Evolutionary conservation across 495 filamentous ascomycete genomes (phyloP).

Genomic region (Coniosporium apollinis): DNA sequence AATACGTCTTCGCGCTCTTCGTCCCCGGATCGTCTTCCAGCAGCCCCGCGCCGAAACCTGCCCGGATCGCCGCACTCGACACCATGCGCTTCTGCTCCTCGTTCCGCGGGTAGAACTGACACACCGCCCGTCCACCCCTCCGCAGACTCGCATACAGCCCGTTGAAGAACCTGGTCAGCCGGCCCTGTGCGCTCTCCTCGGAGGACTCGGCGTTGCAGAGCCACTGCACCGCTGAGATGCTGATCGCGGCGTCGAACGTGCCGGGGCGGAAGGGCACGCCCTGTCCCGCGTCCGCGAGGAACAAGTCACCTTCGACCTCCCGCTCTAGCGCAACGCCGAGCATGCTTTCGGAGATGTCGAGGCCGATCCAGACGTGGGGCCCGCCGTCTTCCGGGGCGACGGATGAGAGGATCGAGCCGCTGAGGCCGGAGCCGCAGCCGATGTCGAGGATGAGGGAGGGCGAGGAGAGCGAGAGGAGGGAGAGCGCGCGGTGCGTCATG

Average conservation of each 20-base stretch:
- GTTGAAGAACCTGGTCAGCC: conserved; percentile 74
- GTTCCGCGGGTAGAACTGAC: conserved; percentile 97
- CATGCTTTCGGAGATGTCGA: conserved; percentile 92
- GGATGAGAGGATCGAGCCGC: conserved; percentile 75
- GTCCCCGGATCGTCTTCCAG: conserved; percentile 91
- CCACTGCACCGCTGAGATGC: conserved; percentile 92
- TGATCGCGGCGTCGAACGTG: conserved; percentile 86
- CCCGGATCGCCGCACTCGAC: conserved; percentile 68
- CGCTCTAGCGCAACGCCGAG: conserved; percentile 78
- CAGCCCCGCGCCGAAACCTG: conserved; percentile 88
- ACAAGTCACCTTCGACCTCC: conserved; percentile 79
- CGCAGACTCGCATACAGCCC: conserved; percentile 74
- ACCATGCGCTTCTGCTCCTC: conserved; percentile 85
- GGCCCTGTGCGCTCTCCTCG: conserved; percentile 58
- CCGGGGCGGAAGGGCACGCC: conserved; percentile 88
- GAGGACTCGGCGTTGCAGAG: conserved; percentile 86
- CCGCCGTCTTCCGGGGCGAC: conserved; percentile 50
- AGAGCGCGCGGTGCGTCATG: conserved; percentile 86
- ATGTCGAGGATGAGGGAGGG: conserved; percentile 86
- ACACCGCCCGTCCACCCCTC: conserved; percentile 78
- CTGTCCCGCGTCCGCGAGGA: conserved; percentile 88
- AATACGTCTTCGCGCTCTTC: conserved; percentile 83
- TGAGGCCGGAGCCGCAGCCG: conserved; percentile 89
- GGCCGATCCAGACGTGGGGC: conserved; percentile 83
- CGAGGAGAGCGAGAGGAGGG: conserved; percentile 63